Percentiles rank a stretch among this genome's conserved stretches.
These are phyloP conservation scores for Bryoglossum gracile DNA, from an alignment of 495 filamentous ascomycete genomes.

Conservation along the genomic window DNA sequence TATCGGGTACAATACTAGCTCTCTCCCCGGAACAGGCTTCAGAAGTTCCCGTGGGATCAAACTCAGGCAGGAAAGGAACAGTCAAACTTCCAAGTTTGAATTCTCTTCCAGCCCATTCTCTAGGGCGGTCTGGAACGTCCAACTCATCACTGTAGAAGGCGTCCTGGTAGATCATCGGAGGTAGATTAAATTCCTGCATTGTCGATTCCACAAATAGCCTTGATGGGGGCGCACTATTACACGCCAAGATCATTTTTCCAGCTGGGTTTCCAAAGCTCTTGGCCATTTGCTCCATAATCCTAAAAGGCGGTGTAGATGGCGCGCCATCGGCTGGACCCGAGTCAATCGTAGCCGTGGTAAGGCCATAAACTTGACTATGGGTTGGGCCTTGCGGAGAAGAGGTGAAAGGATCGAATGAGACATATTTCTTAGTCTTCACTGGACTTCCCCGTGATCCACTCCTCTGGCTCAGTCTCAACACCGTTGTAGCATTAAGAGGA, in stretches of 20 bases:
- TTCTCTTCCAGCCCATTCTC: slow-evolving; percentile 85
- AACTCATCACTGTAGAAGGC: slow-evolving; percentile 79
- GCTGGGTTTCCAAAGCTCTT: background rate
- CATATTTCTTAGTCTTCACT: slow-evolving; percentile 31
- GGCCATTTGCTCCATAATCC: slow-evolving; percentile 10
- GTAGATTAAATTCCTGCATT: slow-evolving; percentile 35
- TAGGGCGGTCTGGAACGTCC: slow-evolving; percentile 71
- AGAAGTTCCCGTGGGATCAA: slow-evolving; percentile 58
- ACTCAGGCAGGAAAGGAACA: slow-evolving; percentile 69
- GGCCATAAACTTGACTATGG: background rate
- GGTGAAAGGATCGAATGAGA: slow-evolving; percentile 29
- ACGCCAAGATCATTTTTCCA: slow-evolving; percentile 20
- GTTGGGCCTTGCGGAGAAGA: background rate
- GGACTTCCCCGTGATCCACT: slow-evolving; percentile 31
- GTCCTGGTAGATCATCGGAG: slow-evolving; percentile 69
- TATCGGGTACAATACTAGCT: slow-evolving; percentile 36
- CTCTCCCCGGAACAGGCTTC: slow-evolving; percentile 50
- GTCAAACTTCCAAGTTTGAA: slow-evolving; percentile 72
- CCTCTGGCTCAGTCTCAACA: slow-evolving; percentile 61
- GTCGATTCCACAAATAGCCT: slow-evolving; percentile 33
- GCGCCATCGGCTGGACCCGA: background rate
- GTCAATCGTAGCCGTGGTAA: background rate
- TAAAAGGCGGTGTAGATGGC: slow-evolving; percentile 1
- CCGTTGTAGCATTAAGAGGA: slow-evolving; percentile 56
- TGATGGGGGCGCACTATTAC: slow-evolving; percentile 32